Evolutionary conservation across 257 asterid genomes (phyloP).

Genomic region (Lantana camara): DNA sequence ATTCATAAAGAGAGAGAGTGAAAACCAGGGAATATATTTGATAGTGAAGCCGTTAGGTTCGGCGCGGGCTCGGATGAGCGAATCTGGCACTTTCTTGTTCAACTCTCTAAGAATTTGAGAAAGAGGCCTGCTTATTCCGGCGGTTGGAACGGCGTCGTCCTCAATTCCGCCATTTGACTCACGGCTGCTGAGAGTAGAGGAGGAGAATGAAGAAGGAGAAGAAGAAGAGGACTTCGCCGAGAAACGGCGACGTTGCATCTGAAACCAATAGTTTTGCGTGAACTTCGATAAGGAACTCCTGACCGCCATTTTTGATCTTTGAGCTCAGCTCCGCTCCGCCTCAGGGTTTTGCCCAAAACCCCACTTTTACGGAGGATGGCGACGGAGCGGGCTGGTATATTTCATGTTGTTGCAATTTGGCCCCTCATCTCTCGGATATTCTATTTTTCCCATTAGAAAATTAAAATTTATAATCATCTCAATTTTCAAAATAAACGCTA

Average conservation of each 20-base stretch:
- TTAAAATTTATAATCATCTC: too few relatives aligned
- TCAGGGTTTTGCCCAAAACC: background rate
- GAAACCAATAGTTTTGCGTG: background rate
- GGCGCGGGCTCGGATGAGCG: constrained; percentile 51
- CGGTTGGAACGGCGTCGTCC: constrained; percentile 41
- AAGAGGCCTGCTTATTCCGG: constrained; percentile 72
- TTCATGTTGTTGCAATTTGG: background rate
- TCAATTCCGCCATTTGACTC: constrained; percentile 16
- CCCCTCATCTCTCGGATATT: background rate
- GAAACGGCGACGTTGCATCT: constrained; percentile 26
- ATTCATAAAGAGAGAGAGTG: background rate
- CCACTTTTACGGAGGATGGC: background rate
- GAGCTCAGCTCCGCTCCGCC: background rate
- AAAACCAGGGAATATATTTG: constrained; percentile 79
- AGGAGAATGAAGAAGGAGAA: background rate
- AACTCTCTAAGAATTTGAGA: constrained; percentile 68
- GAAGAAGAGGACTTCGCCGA: constrained; percentile 23
- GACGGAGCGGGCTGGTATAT: background rate
- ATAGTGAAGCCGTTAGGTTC: constrained; percentile 51
- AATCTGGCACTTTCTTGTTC: constrained; percentile 83
- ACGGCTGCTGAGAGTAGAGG: constrained; percentile 3
- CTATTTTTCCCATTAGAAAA: background rate
- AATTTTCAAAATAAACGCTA: too few relatives aligned
- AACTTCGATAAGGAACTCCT: constrained; percentile 18
- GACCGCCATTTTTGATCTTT: constrained; percentile 12